Conservation (phyloP, 2,329 filamentous ascomycete species). For the Chalaropsis ovoidea region DNA sequence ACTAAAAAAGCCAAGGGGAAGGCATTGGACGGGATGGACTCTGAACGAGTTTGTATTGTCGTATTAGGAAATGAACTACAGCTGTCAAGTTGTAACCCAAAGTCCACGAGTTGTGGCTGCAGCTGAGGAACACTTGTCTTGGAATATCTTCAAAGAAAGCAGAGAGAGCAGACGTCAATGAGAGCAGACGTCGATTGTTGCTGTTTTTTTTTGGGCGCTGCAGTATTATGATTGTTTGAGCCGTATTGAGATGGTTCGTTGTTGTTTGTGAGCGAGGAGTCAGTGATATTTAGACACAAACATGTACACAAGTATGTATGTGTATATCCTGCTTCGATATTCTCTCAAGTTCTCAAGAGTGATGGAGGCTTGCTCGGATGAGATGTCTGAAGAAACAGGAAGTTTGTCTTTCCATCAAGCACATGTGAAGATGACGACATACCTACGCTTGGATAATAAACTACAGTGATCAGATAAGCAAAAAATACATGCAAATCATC, state of each 20-base stretch:
- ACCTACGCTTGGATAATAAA: background rate
- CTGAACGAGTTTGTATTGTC: background rate
- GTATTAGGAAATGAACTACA: constrained; percentile 15
- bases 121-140: constrained; percentile 5
- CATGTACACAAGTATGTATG: no score
- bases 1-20: background rate
- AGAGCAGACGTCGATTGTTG: background rate
- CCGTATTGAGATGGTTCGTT: no score
- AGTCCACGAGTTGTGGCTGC: constrained; percentile 12
- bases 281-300: no score
- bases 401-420: background rate
- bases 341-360: no score
- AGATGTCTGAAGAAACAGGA: no score
- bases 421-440: constrained; percentile 5
- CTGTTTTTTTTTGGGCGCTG: background rate
- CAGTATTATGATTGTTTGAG: no score
- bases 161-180: background rate
- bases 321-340: no score
- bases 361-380: no score
- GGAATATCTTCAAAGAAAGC: background rate
- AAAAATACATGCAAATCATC: background rate
- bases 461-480: background rate
- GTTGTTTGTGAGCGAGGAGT: no score
- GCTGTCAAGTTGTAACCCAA: constrained; percentile 1
- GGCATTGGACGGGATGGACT: background rate